Conservation (phyloP, 2,329 filamentous ascomycete genomes). For the Juglanconis sp. region DNA sequence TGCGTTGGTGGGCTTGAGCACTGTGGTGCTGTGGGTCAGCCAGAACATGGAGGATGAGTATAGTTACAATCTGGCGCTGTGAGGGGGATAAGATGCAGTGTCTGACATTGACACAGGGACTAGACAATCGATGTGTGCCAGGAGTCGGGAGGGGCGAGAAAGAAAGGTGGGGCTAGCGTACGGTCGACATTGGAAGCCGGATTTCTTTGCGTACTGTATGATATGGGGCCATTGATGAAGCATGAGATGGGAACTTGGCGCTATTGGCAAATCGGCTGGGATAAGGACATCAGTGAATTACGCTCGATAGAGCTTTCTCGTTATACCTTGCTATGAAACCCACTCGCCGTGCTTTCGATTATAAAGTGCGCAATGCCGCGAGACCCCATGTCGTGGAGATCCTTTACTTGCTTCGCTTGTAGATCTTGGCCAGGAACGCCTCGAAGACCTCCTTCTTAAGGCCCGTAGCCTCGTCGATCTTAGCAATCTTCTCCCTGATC, state of each 20-base stretch:
- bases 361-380: too few relatives aligned
- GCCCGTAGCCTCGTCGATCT: constrained; percentile 81
- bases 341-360: neutral
- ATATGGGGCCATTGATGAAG: constrained; percentile 2
- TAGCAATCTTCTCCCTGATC: constrained; percentile 69
- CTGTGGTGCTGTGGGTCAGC: constrained; percentile 64
- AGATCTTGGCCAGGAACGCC: constrained; percentile 90
- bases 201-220: constrained; percentile 8
- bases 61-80: constrained; percentile 64
- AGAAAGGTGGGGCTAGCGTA: neutral
- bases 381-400: neutral
- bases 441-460: constrained; percentile 90
- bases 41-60: constrained; percentile 74
- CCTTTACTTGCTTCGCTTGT: constrained; percentile 89
- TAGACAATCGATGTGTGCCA: neutral
- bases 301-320: constrained; percentile 5
- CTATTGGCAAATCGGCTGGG: neutral
- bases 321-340: neutral
- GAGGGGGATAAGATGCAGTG: constrained; percentile 17
- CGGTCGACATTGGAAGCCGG: neutral
- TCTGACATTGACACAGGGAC: neutral
- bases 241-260: neutral
- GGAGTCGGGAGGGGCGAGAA: neutral
- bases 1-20: constrained; percentile 59
- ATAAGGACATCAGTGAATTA: constrained; percentile 3